Evolutionary conservation across 108 stramenopile genomes (phyloP).

Genomic region (Nitzschia putrida): DNA sequence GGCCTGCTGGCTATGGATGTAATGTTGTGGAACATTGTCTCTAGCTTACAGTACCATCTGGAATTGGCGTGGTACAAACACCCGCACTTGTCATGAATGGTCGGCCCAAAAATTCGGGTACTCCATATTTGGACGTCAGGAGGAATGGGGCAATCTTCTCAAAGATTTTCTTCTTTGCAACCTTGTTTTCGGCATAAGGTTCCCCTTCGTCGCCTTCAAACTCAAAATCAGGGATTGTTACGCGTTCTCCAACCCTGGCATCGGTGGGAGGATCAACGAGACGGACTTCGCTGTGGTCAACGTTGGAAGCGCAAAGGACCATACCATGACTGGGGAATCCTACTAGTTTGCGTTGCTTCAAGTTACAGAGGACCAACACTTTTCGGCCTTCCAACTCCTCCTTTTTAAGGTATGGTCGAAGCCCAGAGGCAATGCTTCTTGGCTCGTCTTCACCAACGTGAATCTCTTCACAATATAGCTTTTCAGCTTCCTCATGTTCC

Average conservation of each 20-base stretch:
- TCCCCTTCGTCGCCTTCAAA: constrained; percentile 81
- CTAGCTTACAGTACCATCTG: constrained; percentile 70
- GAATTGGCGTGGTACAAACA: constrained; percentile 82
- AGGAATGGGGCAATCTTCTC: constrained; percentile 93
- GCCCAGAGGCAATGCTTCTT: constrained; percentile 92
- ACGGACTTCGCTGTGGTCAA: constrained; percentile 87
- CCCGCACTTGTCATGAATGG: constrained; percentile 89
- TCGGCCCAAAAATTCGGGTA: constrained; percentile 80
- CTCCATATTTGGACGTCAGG: constrained; percentile 81
- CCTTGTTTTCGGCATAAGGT: constrained; percentile 89
- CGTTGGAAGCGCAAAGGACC: constrained; percentile 94
- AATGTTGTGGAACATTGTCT: not conserved
- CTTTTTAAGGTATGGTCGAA: constrained; percentile 77
- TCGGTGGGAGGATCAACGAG: constrained; percentile 92
- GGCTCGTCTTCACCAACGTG: constrained; percentile 95
- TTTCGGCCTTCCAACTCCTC: constrained; percentile 87
- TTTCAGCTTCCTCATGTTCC: constrained; percentile 95
- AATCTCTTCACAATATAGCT: constrained; percentile 98
- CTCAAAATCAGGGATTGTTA: constrained; percentile 78
- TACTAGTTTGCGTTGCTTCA: constrained; percentile 93
- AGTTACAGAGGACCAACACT: constrained; percentile 96
- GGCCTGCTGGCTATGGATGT: no score
- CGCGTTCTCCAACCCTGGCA: constrained; percentile 91
- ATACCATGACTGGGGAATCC: constrained; percentile 97
- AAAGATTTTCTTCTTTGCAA: constrained; percentile 98